These are phyloP conservation scores for Dictyostelium citrinum DNA, from an alignment of 78 protist genomes.

Conservation along the genomic window DNA sequence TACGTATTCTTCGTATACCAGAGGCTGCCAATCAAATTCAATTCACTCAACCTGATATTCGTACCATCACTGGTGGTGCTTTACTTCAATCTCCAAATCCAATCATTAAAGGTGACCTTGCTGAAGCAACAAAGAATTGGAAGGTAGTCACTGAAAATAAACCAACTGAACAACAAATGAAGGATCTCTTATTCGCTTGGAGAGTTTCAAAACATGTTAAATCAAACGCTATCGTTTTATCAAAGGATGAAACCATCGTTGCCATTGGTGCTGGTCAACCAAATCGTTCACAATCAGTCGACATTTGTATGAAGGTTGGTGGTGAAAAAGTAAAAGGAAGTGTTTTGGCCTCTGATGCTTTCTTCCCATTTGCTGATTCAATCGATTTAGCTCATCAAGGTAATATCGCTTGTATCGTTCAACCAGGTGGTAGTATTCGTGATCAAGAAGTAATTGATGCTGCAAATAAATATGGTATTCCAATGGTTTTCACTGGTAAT, in stretches of 20 bases:
- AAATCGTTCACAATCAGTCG: constrained; percentile 62
- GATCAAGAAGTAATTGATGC: constrained; percentile 78
- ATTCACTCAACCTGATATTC: constrained; percentile 48
- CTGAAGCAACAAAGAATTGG: constrained; percentile 43
- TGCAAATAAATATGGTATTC: constrained; percentile 56
- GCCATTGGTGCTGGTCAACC: constrained; percentile 84
- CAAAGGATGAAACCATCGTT: constrained; percentile 45
- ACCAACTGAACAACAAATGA: constrained; percentile 69
- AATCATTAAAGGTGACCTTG: constrained; percentile 21
- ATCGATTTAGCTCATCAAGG: constrained; percentile 54
- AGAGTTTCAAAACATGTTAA: constrained; percentile 70
- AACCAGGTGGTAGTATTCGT: constrained; percentile 81
- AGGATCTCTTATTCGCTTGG: constrained; percentile 72
- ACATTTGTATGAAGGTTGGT: constrained; percentile 52
- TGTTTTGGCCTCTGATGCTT: constrained; percentile 78
- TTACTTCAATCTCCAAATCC: constrained; percentile 73
- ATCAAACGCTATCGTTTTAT: constrained; percentile 76
- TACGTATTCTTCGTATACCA: constrained; percentile 35
- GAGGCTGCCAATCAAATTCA: constrained; percentile 44
- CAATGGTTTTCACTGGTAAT: constrained; percentile 74
- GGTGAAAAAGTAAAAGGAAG: constrained; percentile 64
- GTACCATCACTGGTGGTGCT: constrained; percentile 76
- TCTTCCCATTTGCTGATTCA: constrained; percentile 85
- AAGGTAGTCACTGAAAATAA: constrained; percentile 37
- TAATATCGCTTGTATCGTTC: constrained; percentile 49